A percentile compares a stretch with the other conserved stretches of the same genome.
Conservation (phyloP, 148 eudicot genomes). For the Silene uniflora region DNA sequence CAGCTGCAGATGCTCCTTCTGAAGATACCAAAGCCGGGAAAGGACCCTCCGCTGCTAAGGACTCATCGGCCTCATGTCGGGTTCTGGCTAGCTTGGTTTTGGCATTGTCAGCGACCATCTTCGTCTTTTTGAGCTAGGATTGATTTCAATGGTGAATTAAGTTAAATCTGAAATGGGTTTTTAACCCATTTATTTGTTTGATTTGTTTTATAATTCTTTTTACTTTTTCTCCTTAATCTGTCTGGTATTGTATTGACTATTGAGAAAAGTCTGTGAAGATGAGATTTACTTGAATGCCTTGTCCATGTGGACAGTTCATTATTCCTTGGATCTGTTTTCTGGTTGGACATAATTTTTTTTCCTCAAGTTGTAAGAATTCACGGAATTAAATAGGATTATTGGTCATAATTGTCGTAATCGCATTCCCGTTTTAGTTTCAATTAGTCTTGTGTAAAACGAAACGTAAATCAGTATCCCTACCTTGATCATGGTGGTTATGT, state of each 20-base stretch:
- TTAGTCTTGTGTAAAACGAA: too few species aligned
- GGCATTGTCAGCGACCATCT: constrained; percentile 32
- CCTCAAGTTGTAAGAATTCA: neutral
- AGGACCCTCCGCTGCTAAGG: constrained; percentile 31
- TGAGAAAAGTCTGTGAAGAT: constrained; percentile 28
- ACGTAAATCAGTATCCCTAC: too few species aligned
- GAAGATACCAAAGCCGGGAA: constrained; percentile 22
- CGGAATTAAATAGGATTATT: too few species aligned
- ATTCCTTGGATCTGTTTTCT: neutral
- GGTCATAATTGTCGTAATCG: too few species aligned
- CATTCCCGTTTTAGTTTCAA: too few species aligned
- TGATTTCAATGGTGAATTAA: constrained; percentile 22
- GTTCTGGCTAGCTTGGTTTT: constrained; percentile 35
- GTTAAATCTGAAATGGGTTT: constrained; percentile 25
- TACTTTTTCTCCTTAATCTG: constrained; percentile 1
- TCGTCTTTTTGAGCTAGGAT: constrained; percentile 34
- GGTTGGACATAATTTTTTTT: neutral
- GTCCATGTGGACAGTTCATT: neutral
- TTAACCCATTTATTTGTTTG: constrained; percentile 35
- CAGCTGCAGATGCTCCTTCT: constrained; percentile 48
- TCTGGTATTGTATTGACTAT: constrained; percentile 13
- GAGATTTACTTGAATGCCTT: constrained; percentile 12
- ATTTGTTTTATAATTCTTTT: constrained; percentile 32
- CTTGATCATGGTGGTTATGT: too few species aligned
- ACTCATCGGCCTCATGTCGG: constrained; percentile 32